Percentiles rank a stretch among this genome's conserved stretches.
Conservation (phyloP, 495 filamentous ascomycete genomes). For the Podospora pseudopauciseta region DNA sequence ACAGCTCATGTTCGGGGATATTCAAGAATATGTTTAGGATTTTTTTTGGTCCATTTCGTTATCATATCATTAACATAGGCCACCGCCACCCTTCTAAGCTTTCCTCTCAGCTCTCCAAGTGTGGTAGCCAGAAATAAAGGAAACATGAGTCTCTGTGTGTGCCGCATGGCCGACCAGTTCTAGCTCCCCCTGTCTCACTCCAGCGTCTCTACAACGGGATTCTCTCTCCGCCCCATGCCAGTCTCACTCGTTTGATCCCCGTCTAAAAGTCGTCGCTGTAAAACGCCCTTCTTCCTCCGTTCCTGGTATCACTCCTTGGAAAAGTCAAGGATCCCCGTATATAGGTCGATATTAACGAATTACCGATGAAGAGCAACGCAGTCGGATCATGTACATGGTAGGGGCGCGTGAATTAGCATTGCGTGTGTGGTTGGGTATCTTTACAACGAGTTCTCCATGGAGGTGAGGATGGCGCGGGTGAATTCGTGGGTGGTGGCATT, state of each 20-base stretch:
- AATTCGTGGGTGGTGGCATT: slow-evolving; percentile 86
- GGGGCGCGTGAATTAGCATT: neutral
- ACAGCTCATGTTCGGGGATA: neutral
- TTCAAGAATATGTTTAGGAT: neutral
- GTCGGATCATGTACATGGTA: neutral
- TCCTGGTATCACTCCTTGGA: neutral
- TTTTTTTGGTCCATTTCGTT: neutral
- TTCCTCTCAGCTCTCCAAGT: neutral
- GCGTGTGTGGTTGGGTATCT: slow-evolving; percentile 9
- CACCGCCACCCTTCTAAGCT: neutral
- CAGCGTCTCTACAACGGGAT: neutral
- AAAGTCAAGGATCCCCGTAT: neutral
- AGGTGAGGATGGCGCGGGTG: slow-evolving; percentile 83
- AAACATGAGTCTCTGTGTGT: slow-evolving; percentile 1
- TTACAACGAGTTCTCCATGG: slow-evolving; percentile 68
- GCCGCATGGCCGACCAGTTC: neutral
- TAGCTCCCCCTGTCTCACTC: neutral
- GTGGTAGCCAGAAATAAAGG: neutral
- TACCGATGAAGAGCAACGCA: slow-evolving; percentile 5
- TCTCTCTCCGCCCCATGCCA: neutral
- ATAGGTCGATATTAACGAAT: neutral
- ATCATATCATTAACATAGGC: slow-evolving; percentile 4
- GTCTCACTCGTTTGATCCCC: neutral
- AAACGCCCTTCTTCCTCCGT: slow-evolving; percentile 2
- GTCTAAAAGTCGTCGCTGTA: neutral